These are phyloP conservation scores for Talaromyces rugulosus DNA, from an alignment of 2,329 filamentous ascomycete genomes.

Conservation along the genomic window DNA sequence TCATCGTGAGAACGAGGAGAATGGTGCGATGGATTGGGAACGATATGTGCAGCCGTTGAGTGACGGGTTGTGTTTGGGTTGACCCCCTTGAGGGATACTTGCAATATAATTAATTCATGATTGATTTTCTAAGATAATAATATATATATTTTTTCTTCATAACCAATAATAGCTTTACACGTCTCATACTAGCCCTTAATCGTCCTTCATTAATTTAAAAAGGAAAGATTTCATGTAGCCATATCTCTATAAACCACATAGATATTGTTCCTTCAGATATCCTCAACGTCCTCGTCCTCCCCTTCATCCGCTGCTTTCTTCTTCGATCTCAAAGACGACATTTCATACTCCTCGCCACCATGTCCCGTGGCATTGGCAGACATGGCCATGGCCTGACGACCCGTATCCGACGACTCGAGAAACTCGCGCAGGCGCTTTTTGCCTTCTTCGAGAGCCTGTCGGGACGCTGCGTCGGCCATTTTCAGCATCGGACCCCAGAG, in stretches of 20 bases:
- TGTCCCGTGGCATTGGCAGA: slow-evolving; percentile 42
- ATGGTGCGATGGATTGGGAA: slow-evolving; percentile 11
- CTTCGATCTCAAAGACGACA: slow-evolving; percentile 31
- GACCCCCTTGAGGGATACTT: not conserved
- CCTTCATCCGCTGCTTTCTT: slow-evolving; percentile 25
- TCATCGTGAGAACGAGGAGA: not conserved
- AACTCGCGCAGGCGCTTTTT: slow-evolving; percentile 90
- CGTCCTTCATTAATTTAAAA: not conserved
- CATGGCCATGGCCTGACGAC: slow-evolving; percentile 78
- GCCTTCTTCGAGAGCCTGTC: slow-evolving; percentile 83
- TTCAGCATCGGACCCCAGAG: slow-evolving; percentile 93
- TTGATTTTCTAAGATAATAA: not conserved
- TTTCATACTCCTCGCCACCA: slow-evolving; percentile 55
- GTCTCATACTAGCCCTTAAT: not conserved
- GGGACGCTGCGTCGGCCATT: slow-evolving; percentile 84
- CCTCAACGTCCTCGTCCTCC: slow-evolving; percentile 28
- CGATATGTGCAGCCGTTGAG: slow-evolving; percentile 15
- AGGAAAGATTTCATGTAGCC: not conserved
- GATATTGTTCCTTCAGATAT: slow-evolving; percentile 24
- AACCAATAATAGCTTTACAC: not conserved
- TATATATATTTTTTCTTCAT: not conserved
- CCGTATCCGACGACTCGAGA: slow-evolving; percentile 79
- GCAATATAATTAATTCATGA: not conserved
- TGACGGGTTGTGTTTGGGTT: slow-evolving; percentile 13
- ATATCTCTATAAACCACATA: not conserved